Evolutionary conservation across 176 grass and related monocot genomes (phyloP).

Genomic region (Carex scoparia): DNA sequence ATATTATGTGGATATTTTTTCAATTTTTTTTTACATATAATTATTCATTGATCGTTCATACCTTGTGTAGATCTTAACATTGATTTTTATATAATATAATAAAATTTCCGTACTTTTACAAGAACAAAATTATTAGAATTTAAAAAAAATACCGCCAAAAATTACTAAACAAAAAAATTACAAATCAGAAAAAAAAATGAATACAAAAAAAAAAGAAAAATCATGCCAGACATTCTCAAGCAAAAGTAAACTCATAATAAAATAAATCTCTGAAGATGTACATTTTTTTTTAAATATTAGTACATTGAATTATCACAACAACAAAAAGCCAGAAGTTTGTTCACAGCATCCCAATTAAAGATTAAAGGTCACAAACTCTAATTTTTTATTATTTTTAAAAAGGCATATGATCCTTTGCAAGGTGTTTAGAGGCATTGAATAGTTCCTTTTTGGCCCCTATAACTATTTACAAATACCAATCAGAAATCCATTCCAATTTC

Average conservation of each 20-base stretch:
- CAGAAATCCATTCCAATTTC: background rate
- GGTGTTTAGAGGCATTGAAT: constrained; percentile 16
- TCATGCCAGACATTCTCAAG: background rate
- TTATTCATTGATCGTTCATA: background rate
- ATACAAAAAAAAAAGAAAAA: background rate
- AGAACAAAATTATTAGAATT: background rate
- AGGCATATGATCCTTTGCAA: constrained; percentile 21
- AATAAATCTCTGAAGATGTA: background rate
- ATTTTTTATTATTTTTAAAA: background rate
- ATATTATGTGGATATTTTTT: background rate
- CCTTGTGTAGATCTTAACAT: background rate
- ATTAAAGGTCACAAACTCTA: background rate
- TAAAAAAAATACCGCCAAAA: background rate
- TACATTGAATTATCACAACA: background rate
- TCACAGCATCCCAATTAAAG: background rate
- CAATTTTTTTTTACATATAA: background rate
- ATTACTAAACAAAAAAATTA: background rate
- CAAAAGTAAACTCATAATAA: background rate
- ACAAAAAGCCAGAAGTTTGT: background rate
- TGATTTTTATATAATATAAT: background rate
- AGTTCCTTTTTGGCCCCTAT: constrained; percentile 15
- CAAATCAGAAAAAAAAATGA: background rate
- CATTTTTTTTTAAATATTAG: background rate
- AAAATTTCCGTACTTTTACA: background rate
- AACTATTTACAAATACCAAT: background rate